These are phyloP conservation scores for Myriosclerotinia duriaeana DNA, from an alignment of 2,329 filamentous ascomycete genomes.

Conservation along the genomic window DNA sequence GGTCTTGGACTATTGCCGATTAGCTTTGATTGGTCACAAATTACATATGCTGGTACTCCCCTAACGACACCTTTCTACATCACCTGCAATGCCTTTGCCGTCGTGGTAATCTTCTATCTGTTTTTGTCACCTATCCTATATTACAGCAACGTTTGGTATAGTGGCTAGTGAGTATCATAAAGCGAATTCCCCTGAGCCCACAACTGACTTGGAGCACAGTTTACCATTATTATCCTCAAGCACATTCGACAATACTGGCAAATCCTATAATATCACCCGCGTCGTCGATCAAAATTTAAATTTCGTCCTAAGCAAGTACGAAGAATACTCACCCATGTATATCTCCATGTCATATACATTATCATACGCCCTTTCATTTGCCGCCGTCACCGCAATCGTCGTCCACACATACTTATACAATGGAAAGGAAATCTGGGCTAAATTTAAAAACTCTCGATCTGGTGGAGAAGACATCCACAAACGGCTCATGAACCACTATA, in stretches of 20 bases:
- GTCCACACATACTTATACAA: constrained; percentile 67
- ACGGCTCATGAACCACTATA: constrained; percentile 49
- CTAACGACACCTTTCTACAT: constrained; percentile 51
- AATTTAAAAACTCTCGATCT: constrained; percentile 1
- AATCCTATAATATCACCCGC: constrained; percentile 60
- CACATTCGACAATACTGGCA: constrained; percentile 60
- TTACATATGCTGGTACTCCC: constrained; percentile 45
- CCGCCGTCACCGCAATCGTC: constrained; percentile 72
- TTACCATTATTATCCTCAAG: constrained; percentile 5
- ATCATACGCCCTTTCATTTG: constrained; percentile 65
- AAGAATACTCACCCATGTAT: constrained; percentile 11
- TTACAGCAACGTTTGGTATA: constrained; percentile 64
- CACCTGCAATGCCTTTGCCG: constrained; percentile 6
- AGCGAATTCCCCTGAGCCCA: neutral
- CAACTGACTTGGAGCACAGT: neutral
- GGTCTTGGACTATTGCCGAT: constrained; percentile 48
- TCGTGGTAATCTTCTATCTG: neutral
- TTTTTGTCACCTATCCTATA: constrained; percentile 50
- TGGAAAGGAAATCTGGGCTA: constrained; percentile 56
- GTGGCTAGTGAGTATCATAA: constrained; percentile 45
- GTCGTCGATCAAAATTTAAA: constrained; percentile 53
- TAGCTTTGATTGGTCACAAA: constrained; percentile 49
- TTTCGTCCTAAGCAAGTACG: constrained; percentile 8
- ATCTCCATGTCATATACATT: constrained; percentile 3
- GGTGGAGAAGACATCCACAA: constrained; percentile 48